A percentile compares a stretch with the other conserved stretches of the same genome.
phyloP scores from a whole-genome alignment of 2,329 filamentous ascomycete species.

The Capronia epimyces region DNA sequence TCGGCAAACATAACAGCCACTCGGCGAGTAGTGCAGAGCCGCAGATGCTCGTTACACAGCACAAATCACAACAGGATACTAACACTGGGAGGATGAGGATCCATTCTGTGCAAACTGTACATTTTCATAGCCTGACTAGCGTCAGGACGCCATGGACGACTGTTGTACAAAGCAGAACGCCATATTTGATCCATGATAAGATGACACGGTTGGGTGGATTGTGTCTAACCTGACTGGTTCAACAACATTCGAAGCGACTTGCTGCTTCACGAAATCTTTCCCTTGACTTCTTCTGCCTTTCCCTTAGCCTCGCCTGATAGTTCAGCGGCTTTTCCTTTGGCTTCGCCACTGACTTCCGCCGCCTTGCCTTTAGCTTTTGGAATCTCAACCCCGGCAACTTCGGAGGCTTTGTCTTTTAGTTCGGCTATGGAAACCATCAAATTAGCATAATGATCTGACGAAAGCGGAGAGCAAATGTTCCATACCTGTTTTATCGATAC shows the following conservation, averaged over 20 bases:
- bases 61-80: background rate
- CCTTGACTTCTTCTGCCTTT: constrained; percentile 35
- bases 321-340: constrained; percentile 33
- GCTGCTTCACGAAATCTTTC: constrained; percentile 24
- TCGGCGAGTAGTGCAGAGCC: no score
- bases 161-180: constrained; percentile 20
- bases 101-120: constrained; percentile 7
- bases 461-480: constrained; percentile 7
- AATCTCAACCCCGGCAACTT: constrained; percentile 38
- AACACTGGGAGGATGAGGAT: background rate
- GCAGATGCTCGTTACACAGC: no score
- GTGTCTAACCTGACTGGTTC: background rate
- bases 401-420: constrained; percentile 44
- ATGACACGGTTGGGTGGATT: constrained; percentile 3
- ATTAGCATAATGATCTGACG: constrained; percentile 1
- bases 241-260: background rate
- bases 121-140: constrained; percentile 5
- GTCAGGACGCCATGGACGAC: constrained; percentile 6
- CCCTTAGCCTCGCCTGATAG: constrained; percentile 32
- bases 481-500: constrained; percentile 59
- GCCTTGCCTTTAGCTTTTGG: constrained; percentile 46
- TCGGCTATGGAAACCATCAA: constrained; percentile 40
- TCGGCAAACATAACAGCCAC: no score
- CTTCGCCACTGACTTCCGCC: constrained; percentile 36
- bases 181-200: constrained; percentile 7